Percentiles rank a stretch among this genome's conserved stretches.
phyloP scores from a whole-genome alignment of 2,329 filamentous ascomycete species.

The Phialophora verrucosa region DNA sequence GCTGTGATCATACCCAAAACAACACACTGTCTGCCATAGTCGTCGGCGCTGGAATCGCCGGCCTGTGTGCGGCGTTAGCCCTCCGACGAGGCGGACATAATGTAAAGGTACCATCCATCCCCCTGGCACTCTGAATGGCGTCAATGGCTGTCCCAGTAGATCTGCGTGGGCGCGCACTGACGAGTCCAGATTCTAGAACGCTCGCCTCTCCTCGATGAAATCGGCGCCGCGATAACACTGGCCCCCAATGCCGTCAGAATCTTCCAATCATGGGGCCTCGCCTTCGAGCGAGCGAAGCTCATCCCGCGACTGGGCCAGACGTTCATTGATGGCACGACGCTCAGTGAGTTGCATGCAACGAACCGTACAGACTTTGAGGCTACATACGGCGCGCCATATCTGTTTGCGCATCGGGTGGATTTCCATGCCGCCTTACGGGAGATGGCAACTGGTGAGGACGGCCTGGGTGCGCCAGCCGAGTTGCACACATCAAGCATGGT shows the following conservation, averaged over 20 bases:
- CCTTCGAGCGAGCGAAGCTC: conserved; percentile 4
- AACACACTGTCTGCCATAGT: not conserved
- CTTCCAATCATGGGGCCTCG: conserved; percentile 9
- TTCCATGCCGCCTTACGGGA: conserved; percentile 6
- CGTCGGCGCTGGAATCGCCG: conserved; percentile 11
- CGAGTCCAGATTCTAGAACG: conserved; percentile 6
- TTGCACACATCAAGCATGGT: not conserved
- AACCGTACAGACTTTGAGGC: conserved; percentile 9
- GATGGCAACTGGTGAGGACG: conserved; percentile 6
- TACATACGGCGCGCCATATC: conserved; percentile 11
- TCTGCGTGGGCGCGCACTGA: not conserved
- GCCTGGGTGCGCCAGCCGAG: not conserved
- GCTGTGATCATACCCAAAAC: not conserved
- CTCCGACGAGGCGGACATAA: conserved; percentile 10
- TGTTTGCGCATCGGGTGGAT: conserved; percentile 13
- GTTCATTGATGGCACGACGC: conserved; percentile 11
- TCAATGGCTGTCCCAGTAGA: not conserved
- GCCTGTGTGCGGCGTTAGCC: conserved; percentile 9
- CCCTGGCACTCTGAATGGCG: not conserved
- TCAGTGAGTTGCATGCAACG: conserved; percentile 1
- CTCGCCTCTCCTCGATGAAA: not conserved
- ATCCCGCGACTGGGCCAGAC: conserved; percentile 13
- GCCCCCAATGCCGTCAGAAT: conserved; percentile 11
- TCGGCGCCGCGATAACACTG: conserved; percentile 15
- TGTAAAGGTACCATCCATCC: not conserved